Conservation (phyloP, 768 basidiomycete genomes). For the Leucogyrophana mollusca region DNA sequence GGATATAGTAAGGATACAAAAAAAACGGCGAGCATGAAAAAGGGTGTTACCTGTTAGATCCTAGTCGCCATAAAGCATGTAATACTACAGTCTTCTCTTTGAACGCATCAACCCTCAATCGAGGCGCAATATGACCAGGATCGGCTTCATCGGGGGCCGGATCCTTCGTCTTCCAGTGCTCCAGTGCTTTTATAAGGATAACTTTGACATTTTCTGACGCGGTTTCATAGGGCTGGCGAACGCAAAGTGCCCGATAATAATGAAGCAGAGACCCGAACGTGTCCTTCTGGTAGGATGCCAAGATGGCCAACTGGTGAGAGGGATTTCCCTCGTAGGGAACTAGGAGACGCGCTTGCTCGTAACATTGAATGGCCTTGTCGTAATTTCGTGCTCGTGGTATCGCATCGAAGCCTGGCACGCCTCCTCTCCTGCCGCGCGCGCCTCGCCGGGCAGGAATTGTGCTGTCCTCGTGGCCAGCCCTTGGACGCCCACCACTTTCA, state of each 20-base stretch:
- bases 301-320: slow-evolving; percentile 93
- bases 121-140: slow-evolving; percentile 40
- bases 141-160: slow-evolving; percentile 30
- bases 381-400: slow-evolving; percentile 65
- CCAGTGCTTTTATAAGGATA: slow-evolving; percentile 64
- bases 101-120: slow-evolving; percentile 58
- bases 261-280: slow-evolving; percentile 77
- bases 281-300: slow-evolving; percentile 82
- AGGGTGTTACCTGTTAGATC: slow-evolving; percentile 53
- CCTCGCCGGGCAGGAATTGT: slow-evolving; percentile 35
- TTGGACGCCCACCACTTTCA: slow-evolving; percentile 63
- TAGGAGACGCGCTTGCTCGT: slow-evolving; percentile 80
- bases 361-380: slow-evolving; percentile 73
- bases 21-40: slow-evolving; percentile 6
- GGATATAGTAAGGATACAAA: neutral
- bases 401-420: slow-evolving; percentile 39
- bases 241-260: slow-evolving; percentile 91
- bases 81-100: slow-evolving; percentile 74
- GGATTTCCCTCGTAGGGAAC: slow-evolving; percentile 91
- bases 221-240: slow-evolving; percentile 81
- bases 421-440: slow-evolving; percentile 48
- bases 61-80: slow-evolving; percentile 69
- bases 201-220: slow-evolving; percentile 82
- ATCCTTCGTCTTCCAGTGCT: slow-evolving; percentile 51
- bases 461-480: slow-evolving; percentile 66